Conservation (phyloP, 2,329 filamentous ascomycete genomes). For the Dactylonectria macrodidyma region DNA sequence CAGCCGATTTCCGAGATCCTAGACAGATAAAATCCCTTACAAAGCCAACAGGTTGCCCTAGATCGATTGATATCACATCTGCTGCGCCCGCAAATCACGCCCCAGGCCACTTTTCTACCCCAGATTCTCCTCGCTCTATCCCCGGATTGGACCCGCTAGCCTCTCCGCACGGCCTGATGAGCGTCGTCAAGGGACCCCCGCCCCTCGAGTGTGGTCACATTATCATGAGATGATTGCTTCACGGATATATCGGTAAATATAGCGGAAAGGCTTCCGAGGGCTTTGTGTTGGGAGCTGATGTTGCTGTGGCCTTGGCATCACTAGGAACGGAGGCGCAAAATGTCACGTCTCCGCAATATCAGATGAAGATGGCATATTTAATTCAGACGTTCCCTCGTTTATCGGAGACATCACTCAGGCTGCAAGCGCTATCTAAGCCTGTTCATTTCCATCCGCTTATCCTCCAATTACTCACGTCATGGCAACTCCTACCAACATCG, state of each 20-base stretch:
- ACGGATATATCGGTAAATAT: not conserved
- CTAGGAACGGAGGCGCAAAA: not conserved
- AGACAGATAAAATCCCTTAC: not conserved
- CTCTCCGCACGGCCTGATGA: not conserved
- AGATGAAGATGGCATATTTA: not conserved
- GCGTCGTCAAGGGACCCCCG: not conserved
- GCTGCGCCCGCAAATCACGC: slow-evolving; percentile 2
- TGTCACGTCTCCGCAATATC: not conserved
- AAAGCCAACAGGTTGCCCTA: not conserved
- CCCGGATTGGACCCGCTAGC: not conserved
- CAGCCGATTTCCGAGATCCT: not conserved
- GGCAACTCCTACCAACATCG: slow-evolving; percentile 14
- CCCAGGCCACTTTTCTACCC: slow-evolving; percentile 12
- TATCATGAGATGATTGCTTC: not conserved
- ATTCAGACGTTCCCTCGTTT: not conserved
- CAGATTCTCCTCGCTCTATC: slow-evolving; percentile 15
- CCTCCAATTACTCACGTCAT: not conserved
- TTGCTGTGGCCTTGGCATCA: no score
- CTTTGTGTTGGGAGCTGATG: not conserved
- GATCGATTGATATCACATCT: not conserved
- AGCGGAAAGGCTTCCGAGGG: not conserved
- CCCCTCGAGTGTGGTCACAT: not conserved
- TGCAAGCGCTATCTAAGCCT: no score
- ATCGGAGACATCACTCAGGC: not conserved
- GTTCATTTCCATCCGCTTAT: no score